Evolutionary conservation across 148 eudicot genomes (phyloP).

Genomic region (Vaccinium macrocarpon): DNA sequence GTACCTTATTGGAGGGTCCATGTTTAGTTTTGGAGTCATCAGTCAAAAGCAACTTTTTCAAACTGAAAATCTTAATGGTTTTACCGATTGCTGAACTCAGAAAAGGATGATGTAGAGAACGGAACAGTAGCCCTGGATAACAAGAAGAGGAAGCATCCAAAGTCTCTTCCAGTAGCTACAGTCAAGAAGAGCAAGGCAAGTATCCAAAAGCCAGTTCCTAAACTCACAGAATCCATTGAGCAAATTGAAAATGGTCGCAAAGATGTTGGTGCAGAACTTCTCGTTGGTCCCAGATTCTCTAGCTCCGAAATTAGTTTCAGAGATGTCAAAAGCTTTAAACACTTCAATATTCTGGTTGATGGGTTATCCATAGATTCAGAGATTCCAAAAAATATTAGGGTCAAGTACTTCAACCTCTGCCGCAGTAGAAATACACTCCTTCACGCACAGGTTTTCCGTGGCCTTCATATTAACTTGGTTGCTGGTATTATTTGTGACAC

Average conservation of each 20-base stretch:
- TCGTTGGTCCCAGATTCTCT: conserved; percentile 26
- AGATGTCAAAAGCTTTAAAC: conserved; percentile 40
- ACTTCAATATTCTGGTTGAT: conserved; percentile 33
- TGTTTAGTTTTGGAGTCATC: not conserved
- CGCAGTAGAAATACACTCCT: conserved; percentile 38
- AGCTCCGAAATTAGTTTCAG: conserved; percentile 15
- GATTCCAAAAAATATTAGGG: conserved; percentile 29
- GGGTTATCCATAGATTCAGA: conserved; percentile 46
- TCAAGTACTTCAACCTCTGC: conserved; percentile 52
- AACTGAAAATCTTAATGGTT: not conserved
- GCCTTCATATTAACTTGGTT: conserved; percentile 36
- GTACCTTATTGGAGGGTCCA: not conserved
- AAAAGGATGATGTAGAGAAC: conserved; percentile 12
- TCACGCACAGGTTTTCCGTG: conserved; percentile 41
- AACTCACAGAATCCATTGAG: conserved; percentile 17
- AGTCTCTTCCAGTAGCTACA: conserved; percentile 21
- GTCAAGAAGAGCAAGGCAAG: conserved; percentile 23
- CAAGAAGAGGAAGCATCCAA: conserved; percentile 33
- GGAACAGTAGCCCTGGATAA: conserved; percentile 12
- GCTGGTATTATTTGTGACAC: conserved; percentile 45
- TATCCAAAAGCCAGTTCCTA: conserved; percentile 10
- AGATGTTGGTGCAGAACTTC: conserved; percentile 35
- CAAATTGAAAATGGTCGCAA: conserved; percentile 31
- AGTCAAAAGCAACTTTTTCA: not conserved
- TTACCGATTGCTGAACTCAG: not conserved